Conservation (phyloP, 2,329 filamentous ascomycete genomes). For the Phialocephala subalpina region DNA sequence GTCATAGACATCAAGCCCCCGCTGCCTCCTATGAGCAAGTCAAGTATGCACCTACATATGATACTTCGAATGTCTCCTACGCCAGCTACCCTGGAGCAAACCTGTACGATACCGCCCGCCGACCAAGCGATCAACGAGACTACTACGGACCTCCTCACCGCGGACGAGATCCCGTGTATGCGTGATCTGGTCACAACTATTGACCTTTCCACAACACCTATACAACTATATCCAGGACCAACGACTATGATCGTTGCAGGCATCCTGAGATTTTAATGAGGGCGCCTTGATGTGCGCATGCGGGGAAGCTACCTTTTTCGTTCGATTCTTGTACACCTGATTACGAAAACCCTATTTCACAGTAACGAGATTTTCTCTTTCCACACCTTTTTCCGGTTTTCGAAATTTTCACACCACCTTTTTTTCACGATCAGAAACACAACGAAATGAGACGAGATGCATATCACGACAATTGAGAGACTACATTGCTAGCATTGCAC, state of each 20-base stretch:
- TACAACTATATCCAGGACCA: not conserved
- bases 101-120: conserved; percentile 17
- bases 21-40: conserved; percentile 24
- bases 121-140: conserved; percentile 18
- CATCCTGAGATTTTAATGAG: conserved; percentile 9
- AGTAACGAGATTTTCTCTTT: conserved; percentile 4
- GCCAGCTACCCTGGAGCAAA: conserved; percentile 1
- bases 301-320: not conserved
- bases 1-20: conserved; percentile 16
- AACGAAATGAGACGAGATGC: not conserved
- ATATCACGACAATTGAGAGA: not conserved
- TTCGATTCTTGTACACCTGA: conserved; percentile 11
- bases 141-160: conserved; percentile 15
- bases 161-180: conserved; percentile 5
- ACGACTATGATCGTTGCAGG: conserved; percentile 7
- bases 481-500: not conserved
- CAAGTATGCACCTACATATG: conserved; percentile 26
- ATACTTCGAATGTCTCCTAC: conserved; percentile 25
- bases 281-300: conserved; percentile 2
- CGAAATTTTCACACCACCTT: not conserved
- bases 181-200: conserved; percentile 5
- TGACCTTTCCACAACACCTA: not conserved
- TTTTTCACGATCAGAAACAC: conserved; percentile 7
- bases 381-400: not conserved
- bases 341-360: conserved; percentile 1